phyloP scores from a whole-genome alignment of 2,329 filamentous ascomycete genomes.

The Cladosporium austrohemisphaericum region DNA sequence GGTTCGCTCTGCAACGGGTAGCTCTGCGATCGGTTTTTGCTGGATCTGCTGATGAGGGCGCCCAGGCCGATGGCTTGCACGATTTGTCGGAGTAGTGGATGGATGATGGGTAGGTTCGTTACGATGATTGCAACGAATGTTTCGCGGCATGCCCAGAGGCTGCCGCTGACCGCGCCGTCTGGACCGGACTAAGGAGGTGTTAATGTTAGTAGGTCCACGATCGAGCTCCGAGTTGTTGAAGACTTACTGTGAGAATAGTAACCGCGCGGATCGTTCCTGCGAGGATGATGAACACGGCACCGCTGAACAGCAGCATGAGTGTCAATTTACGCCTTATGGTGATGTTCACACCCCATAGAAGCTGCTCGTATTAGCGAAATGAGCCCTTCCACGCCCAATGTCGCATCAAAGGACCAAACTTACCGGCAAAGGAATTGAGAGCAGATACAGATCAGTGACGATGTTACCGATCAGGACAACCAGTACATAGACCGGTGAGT shows the following conservation, averaged over 20 bases:
- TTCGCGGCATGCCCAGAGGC: conserved; percentile 5
- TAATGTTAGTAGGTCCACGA: neutral
- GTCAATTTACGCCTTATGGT: conserved; percentile 2
- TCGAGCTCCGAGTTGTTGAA: neutral
- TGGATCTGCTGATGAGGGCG: neutral
- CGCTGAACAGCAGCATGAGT: conserved; percentile 8
- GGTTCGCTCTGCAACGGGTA: neutral
- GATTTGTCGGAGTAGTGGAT: neutral
- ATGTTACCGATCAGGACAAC: neutral
- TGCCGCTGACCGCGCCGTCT: conserved; percentile 8
- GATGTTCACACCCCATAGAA: conserved; percentile 1
- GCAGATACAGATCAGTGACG: neutral
- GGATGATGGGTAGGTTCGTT: conserved; percentile 7
- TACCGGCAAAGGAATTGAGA: conserved; percentile 7
- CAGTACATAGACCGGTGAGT: conserved; percentile 5
- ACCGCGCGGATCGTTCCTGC: conserved; percentile 4
- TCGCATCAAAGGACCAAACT: neutral
- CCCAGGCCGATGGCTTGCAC: neutral
- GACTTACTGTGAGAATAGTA: conserved; percentile 1
- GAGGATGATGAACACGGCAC: conserved; percentile 8
- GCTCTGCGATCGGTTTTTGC: conserved; percentile 1
- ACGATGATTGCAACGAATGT: conserved; percentile 11
- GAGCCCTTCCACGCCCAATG: neutral
- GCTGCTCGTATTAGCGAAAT: neutral
- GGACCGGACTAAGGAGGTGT: neutral